Evolutionary conservation across 2,329 filamentous ascomycete species (phyloP).

Genomic region (Cryphonectria carpinicola): DNA sequence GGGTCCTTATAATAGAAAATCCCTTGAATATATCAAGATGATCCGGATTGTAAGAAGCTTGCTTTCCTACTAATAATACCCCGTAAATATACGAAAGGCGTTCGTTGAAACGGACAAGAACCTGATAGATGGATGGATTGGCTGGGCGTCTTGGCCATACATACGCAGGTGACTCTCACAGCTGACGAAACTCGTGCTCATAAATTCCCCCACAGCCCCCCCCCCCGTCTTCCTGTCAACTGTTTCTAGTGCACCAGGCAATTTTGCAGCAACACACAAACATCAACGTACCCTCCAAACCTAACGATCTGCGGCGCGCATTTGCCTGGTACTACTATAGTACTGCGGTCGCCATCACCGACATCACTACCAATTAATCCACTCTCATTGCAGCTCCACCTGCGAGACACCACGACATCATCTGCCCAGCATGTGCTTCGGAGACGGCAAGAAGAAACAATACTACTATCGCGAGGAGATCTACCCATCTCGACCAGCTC

Average conservation of each 20-base stretch:
- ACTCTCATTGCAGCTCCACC: not conserved
- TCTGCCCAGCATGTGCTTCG: constrained; percentile 16
- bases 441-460: not conserved
- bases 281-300: not conserved
- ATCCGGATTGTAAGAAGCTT: not conserved
- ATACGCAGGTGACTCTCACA: not conserved
- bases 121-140: not conserved
- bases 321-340: not conserved
- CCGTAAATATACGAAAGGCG: not conserved
- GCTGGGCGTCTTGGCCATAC: not conserved
- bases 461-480: constrained; percentile 18
- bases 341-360: not conserved
- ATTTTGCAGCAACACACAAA: not conserved
- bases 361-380: too few relatives aligned
- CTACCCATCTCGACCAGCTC: not conserved
- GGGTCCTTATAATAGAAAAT: not conserved
- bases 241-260: not conserved
- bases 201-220: not conserved
- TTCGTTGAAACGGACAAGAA: not conserved
- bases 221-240: not conserved
- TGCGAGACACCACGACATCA: not conserved
- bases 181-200: not conserved
- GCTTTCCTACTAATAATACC: not conserved
- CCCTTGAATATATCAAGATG: not conserved
- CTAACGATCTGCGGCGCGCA: not conserved